These are phyloP conservation scores for Coemansia sp. DNA, from an alignment of 192 early-diverging fungal species.

Conservation along the genomic window DNA sequence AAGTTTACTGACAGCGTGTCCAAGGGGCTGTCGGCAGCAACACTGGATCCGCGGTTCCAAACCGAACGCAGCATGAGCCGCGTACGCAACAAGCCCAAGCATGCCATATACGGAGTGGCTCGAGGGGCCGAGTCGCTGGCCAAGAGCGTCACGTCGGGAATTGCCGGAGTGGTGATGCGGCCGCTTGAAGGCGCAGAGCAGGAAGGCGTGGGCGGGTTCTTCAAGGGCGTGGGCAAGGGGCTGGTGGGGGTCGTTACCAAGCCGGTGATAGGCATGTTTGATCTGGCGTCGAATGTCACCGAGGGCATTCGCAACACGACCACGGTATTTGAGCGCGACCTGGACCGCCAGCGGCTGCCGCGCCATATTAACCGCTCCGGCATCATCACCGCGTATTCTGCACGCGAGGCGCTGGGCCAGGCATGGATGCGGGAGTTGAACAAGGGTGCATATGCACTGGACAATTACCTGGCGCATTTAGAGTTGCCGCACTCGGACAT, in stretches of 20 bases:
- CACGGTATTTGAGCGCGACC: conserved; percentile 78
- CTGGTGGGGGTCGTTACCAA: conserved; percentile 92
- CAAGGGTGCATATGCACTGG: conserved; percentile 73
- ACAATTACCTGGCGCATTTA: conserved; percentile 85
- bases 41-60: conserved; percentile 90
- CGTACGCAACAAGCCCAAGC: conserved; percentile 83
- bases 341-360: conserved; percentile 83
- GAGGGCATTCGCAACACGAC: conserved; percentile 94
- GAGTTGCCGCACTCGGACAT: conserved; percentile 80
- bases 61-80: conserved; percentile 74
- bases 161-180: conserved; percentile 83
- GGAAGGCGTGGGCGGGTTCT: conserved; percentile 90
- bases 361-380: conserved; percentile 81
- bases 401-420: conserved; percentile 80
- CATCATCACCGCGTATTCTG: conserved; percentile 72
- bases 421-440: conserved; percentile 79
- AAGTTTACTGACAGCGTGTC: conserved; percentile 95
- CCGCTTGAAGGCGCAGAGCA: conserved; percentile 86
- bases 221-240: conserved; percentile 93
- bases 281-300: conserved; percentile 90
- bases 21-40: conserved; percentile 94
- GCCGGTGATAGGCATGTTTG: conserved; percentile 92
- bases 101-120: conserved; percentile 84
- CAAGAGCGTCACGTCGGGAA: conserved; percentile 77
- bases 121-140: conserved; percentile 84